phyloP scores from a whole-genome alignment of 768 basidiomycete genomes.

The Boletus patriciae region DNA sequence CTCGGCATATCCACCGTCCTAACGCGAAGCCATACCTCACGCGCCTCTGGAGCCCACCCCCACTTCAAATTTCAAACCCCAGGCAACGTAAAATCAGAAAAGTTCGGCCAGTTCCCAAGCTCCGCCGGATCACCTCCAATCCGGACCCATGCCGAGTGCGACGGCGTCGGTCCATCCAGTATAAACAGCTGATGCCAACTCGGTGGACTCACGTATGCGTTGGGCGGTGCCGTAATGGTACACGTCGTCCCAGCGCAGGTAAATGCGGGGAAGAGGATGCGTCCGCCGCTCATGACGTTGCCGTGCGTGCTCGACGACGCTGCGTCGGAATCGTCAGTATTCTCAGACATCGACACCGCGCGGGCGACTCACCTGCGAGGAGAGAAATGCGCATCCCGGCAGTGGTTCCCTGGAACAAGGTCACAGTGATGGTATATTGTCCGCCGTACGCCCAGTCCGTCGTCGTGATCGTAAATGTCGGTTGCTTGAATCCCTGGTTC shows the following conservation, averaged over 20 bases:
- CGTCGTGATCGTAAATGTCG: constrained; percentile 53
- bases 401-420: constrained; percentile 40
- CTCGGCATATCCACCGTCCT: too few relatives aligned
- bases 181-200: constrained; percentile 78
- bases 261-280: constrained; percentile 73
- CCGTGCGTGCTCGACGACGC: constrained; percentile 78
- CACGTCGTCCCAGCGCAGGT: constrained; percentile 67
- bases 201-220: constrained; percentile 65
- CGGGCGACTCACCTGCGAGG: constrained; percentile 51
- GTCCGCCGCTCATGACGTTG: constrained; percentile 66
- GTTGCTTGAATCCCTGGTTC: constrained; percentile 59
- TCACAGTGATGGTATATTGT: constrained; percentile 51
- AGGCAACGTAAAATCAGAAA: constrained; percentile 66
- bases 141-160: constrained; percentile 70
- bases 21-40: too few relatives aligned
- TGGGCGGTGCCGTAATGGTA: constrained; percentile 76
- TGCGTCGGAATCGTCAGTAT: constrained; percentile 16
- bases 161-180: constrained; percentile 77
- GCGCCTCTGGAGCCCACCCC: too few relatives aligned
- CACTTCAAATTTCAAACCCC: too few relatives aligned
- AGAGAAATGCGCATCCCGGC: constrained; percentile 60
- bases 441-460: constrained; percentile 66
- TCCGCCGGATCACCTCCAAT: constrained; percentile 74
- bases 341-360: too few relatives aligned
- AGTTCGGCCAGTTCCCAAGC: constrained; percentile 72